phyloP scores from a whole-genome alignment of 208 protist genomes.

The Trypanosoma scelopori region DNA sequence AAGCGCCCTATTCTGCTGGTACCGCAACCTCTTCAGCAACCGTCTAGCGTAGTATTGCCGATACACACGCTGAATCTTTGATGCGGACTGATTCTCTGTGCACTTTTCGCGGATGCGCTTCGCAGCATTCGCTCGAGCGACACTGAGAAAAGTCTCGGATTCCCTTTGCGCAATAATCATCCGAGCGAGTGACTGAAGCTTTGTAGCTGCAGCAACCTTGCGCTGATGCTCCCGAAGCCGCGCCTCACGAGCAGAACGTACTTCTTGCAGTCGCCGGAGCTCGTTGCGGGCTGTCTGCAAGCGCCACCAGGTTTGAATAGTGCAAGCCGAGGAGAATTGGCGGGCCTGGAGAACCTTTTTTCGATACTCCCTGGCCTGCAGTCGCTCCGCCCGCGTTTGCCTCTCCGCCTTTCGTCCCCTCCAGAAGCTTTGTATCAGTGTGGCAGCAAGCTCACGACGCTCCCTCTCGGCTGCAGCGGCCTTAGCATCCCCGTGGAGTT shows the following conservation, averaged over 20 bases:
- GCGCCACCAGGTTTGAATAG: conserved; percentile 44
- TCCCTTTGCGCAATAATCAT: conserved; percentile 51
- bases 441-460: conserved; percentile 43
- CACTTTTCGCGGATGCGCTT: conserved; percentile 37
- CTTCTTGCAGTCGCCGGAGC: conserved; percentile 24
- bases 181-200: conserved; percentile 71
- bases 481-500: conserved; percentile 23
- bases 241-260: conserved; percentile 35
- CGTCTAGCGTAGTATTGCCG: conserved; percentile 41
- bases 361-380: conserved; percentile 15
- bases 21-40: conserved; percentile 24
- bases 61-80: conserved; percentile 66
- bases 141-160: conserved; percentile 37
- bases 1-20: neutral
- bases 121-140: conserved; percentile 53
- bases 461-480: conserved; percentile 25
- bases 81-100: conserved; percentile 37
- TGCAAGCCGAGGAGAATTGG: conserved; percentile 6
- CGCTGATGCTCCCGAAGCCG: conserved; percentile 47
- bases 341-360: conserved; percentile 28
- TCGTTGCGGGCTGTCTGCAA: conserved; percentile 25
- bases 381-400: conserved; percentile 23
- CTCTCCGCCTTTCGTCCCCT: conserved; percentile 33
- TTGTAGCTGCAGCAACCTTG: conserved; percentile 52
- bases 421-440: conserved; percentile 67